These are phyloP conservation scores for Trametes sanguinea DNA, from an alignment of 768 basidiomycete genomes.

Conservation along the genomic window DNA sequence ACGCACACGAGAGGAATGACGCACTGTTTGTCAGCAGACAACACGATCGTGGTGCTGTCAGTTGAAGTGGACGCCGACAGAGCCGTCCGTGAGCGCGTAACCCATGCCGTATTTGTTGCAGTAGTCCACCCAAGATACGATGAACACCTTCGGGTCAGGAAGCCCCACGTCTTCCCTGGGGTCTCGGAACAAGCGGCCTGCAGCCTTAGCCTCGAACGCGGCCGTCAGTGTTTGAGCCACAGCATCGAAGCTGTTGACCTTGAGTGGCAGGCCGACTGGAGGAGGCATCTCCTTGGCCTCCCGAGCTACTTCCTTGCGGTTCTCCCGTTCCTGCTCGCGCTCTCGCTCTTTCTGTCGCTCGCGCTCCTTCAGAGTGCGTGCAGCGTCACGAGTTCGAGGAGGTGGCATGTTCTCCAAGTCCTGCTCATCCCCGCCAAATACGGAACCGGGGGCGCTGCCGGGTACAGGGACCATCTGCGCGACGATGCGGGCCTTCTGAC, in stretches of 20 bases:
- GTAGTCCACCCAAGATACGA: slow-evolving; percentile 99
- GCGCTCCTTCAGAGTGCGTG: slow-evolving; percentile 24
- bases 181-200: slow-evolving; percentile 67
- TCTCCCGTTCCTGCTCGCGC: slow-evolving; percentile 22
- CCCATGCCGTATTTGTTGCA: slow-evolving; percentile 99
- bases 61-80: slow-evolving; percentile 95
- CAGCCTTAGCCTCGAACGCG: slow-evolving; percentile 71
- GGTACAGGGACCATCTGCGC: slow-evolving; percentile 80
- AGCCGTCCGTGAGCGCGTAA: slow-evolving; percentile 93
- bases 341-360: slow-evolving; percentile 23
- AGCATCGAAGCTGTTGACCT: slow-evolving; percentile 65
- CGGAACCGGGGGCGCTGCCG: slow-evolving; percentile 38
- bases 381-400: slow-evolving; percentile 16
- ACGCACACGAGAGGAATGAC: slow-evolving; percentile 34
- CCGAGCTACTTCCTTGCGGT: slow-evolving; percentile 2
- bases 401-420: slow-evolving; percentile 40
- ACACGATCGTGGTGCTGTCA: slow-evolving; percentile 86
- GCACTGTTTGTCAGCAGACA: slow-evolving; percentile 86
- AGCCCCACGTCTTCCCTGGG: slow-evolving; percentile 55
- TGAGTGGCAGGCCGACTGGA: slow-evolving; percentile 30
- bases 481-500: slow-evolving; percentile 91
- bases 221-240: slow-evolving; percentile 50
- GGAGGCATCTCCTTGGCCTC: slow-evolving; percentile 21
- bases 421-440: slow-evolving; percentile 22
- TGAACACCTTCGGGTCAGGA: slow-evolving; percentile 78